Evolutionary conservation across 1,284 basidiomycete genomes (phyloP).

Genomic region (Termitomyces sp.): DNA sequence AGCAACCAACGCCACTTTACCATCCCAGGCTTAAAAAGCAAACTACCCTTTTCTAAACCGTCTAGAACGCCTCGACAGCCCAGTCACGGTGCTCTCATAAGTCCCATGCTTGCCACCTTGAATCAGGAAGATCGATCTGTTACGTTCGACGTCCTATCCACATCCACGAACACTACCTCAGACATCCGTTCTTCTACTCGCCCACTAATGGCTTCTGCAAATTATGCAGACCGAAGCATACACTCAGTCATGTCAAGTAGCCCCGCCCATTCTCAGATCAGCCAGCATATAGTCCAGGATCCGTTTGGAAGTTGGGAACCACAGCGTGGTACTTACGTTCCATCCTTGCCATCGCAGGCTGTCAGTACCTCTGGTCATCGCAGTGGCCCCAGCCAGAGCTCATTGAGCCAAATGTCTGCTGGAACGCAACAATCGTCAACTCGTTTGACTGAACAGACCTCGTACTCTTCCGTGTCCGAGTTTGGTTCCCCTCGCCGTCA

Average conservation of each 20-base stretch:
- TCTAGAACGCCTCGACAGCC: background rate
- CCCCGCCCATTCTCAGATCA: background rate
- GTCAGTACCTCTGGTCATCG: background rate
- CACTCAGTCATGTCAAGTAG: conserved; percentile 4
- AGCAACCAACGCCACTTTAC: background rate
- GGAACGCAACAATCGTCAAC: background rate
- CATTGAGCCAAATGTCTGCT: background rate
- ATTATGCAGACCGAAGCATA: conserved; percentile 7
- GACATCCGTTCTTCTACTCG: conserved; percentile 8
- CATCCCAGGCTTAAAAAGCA: background rate
- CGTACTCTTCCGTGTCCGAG: conserved; percentile 3
- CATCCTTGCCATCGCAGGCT: conserved; percentile 1
- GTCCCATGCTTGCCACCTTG: conserved; percentile 13
- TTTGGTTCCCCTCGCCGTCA: conserved; percentile 3
- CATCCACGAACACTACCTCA: conserved; percentile 2
- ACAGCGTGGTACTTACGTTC: background rate
- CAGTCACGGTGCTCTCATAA: conserved; percentile 2
- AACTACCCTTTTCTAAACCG: background rate
- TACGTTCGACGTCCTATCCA: conserved; percentile 3
- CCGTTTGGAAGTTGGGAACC: conserved; percentile 2
- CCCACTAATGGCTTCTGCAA: background rate
- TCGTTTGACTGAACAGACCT: background rate
- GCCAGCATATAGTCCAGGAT: background rate
- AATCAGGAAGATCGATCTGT: conserved; percentile 2
- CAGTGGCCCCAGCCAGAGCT: background rate